Base-by-base conservation (phyloP, 2,329 filamentous ascomycete genomes). In the Graphilbum fragrans region DNA sequence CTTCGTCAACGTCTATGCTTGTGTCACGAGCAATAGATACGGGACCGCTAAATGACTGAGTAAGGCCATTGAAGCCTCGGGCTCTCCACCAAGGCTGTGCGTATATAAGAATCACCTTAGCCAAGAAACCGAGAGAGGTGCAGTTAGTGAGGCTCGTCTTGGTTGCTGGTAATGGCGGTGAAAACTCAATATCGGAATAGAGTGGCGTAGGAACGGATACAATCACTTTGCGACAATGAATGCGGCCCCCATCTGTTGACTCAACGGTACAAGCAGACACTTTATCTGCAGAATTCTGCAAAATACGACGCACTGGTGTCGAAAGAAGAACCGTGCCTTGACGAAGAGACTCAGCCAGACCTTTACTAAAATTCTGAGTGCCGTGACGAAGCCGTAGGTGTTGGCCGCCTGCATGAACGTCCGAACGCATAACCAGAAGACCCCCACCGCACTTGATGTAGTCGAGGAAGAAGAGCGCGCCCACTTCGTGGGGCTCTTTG, bases 401-500 rank as follows among this genome's bases (percentile, higher is more conserved):
- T 47, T 76, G 70, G 0, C 66, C 74, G 5, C 73, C 74, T 34
- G 63, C 49, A 42, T 69, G 66, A 19, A 58, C 50, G 48, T 77
- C 72, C 1, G 69, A 72, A 0, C 68, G 59, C 63, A 77, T 70
- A 35, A 64, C 57, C 43, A 70, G 44, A 3, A 77, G 55, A 0
- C 74, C 73, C 5, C 65, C 65, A 3, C 69, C 68, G 11, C 61
- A 63, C 47, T 65, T 67, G 59, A 66, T 69, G 55, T 77, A 75
- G 49, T 72, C 61, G 19, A 78, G 57, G 48, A 77, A 74, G 50
- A 58, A 76, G 2, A 71, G 51, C 0, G 72, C 70, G 7, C 63
- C 67, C 5, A 74, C 50, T 12, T 75, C 69, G 2, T 41, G 44
- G 0, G 70, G 62, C 27, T 74, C 67, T 1, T 64, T 53, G 2